phyloP scores from a whole-genome alignment of 176 grass and related monocot species.

The Chrysopogon serrulatus region DNA sequence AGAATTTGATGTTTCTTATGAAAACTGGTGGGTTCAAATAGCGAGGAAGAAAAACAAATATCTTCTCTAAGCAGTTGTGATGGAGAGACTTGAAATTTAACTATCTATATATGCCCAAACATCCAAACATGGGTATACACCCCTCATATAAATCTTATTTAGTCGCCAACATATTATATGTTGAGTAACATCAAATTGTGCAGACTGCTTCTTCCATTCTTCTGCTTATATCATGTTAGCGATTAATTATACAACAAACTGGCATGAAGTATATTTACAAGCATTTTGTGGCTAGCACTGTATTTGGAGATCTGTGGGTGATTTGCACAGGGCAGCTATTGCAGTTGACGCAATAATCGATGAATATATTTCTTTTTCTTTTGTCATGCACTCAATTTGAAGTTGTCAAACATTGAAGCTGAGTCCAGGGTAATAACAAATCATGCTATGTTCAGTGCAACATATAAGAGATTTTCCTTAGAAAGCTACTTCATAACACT shows the following conservation, averaged over 20 bases:
- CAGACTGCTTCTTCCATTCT: not conserved
- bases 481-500: not conserved
- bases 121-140: not conserved
- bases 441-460: not conserved
- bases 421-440: not conserved
- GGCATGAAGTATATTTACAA: not conserved
- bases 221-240: not conserved
- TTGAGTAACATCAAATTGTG: not conserved
- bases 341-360: not conserved
- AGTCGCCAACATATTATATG: not conserved
- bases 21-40: not conserved
- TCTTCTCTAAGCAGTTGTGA: not conserved
- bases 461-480: not conserved
- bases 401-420: not conserved
- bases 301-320: not conserved
- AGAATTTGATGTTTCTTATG: not conserved
- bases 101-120: not conserved
- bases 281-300: not conserved
- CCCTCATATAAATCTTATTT: not conserved
- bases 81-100: not conserved
- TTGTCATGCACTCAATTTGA: not conserved
- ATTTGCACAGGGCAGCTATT: not conserved
- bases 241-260: not conserved
- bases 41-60: not conserved
- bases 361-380: not conserved